Conservation (phyloP, 768 basidiomycete genomes). For the Lentinula sp. region DNA sequence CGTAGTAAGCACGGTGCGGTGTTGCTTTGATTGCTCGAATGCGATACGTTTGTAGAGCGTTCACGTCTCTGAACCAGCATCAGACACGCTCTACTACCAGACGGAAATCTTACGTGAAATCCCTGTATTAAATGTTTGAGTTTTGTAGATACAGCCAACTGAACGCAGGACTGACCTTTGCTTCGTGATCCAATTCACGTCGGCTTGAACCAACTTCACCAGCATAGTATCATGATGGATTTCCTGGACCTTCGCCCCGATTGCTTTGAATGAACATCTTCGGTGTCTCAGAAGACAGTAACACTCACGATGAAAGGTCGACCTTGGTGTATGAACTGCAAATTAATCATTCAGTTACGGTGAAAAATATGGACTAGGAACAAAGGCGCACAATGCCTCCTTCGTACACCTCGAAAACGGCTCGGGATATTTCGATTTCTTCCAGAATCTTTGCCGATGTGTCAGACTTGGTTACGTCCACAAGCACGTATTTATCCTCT, state of each 20-base stretch:
- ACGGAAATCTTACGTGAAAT: constrained; percentile 56
- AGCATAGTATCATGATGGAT: constrained; percentile 73
- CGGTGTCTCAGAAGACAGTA: background rate
- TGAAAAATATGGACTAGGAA: background rate
- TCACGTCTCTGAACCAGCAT: constrained; percentile 49
- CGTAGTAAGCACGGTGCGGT: constrained; percentile 58
- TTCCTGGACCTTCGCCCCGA: constrained; percentile 55
- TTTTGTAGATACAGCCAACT: background rate
- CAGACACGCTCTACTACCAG: background rate
- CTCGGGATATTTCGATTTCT: constrained; percentile 78
- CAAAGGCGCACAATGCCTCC: constrained; percentile 63
- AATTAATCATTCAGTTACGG: background rate
- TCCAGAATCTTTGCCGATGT: constrained; percentile 52
- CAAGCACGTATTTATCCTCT: constrained; percentile 73
- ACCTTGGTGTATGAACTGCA: constrained; percentile 85
- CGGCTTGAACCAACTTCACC: constrained; percentile 64
- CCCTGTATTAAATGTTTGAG: constrained; percentile 31
- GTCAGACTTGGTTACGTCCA: constrained; percentile 49
- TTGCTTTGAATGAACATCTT: background rate
- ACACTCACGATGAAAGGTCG: constrained; percentile 62
- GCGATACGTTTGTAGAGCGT: constrained; percentile 71
- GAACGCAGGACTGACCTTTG: constrained; percentile 39
- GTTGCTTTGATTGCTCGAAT: constrained; percentile 60
- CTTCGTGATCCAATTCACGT: constrained; percentile 80
- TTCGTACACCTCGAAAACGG: constrained; percentile 85